Conservation (phyloP, 176 grass and related monocot species). For the Calamus simplicifolius region DNA sequence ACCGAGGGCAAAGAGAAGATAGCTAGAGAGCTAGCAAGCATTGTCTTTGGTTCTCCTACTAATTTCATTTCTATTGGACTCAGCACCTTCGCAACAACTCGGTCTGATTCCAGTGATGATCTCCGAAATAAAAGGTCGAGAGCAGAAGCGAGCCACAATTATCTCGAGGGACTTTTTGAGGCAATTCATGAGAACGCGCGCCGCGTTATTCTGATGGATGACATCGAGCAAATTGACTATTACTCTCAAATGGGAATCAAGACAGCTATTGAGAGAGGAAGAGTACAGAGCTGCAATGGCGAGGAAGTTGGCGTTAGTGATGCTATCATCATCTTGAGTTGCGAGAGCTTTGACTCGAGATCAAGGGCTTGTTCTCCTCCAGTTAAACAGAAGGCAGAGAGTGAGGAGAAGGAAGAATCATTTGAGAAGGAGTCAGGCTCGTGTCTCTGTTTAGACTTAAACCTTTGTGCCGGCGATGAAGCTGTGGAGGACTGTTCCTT, state of each 20-base stretch:
- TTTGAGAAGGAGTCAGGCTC: conserved; percentile 15
- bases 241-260: conserved; percentile 39
- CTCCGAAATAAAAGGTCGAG: conserved; percentile 40
- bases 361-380: conserved; percentile 46
- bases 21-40: conserved; percentile 57
- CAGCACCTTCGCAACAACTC: conserved; percentile 8
- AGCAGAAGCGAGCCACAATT: conserved; percentile 6
- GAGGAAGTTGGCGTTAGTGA: conserved; percentile 51
- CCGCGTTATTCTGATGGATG: conserved; percentile 68
- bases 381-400: conserved; percentile 26
- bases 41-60: conserved; percentile 73
- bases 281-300: conserved; percentile 21
- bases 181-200: conserved; percentile 45
- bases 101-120: conserved; percentile 32
- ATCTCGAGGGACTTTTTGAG: conserved; percentile 47
- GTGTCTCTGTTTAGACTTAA: conserved; percentile 63
- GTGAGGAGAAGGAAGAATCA: conserved; percentile 19
- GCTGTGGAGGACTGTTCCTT: conserved; percentile 20
- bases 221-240: conserved; percentile 39
- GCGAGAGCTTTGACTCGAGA: conserved; percentile 43
- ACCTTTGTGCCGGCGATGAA: conserved; percentile 36
- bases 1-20: conserved; percentile 56
- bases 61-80: conserved; percentile 33
- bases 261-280: conserved; percentile 58
- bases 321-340: conserved; percentile 72